Base-by-base conservation (phyloP, 805 yeast genomes). In the Candida boidinii region DNA sequence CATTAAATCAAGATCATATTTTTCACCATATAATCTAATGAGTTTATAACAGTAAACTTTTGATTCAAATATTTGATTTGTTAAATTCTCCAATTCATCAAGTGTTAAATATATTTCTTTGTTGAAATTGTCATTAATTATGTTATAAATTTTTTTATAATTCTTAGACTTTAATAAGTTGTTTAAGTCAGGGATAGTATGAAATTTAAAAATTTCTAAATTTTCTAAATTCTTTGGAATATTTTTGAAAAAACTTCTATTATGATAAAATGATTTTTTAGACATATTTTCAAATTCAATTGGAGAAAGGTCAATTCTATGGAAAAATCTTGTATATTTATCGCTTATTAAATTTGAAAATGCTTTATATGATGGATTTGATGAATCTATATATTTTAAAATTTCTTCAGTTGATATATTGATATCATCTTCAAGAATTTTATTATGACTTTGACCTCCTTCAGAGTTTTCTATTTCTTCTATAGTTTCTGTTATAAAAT, bases 41-140 rank as follows among this genome's bases (percentile, higher is more conserved):
- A 51, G 25, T 14, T 29, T 31, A 39, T 50, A 44, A 4, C 49
- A 45, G n/a, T 43, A 37, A 27, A 43, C 31, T 19, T 37, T 31
- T 16, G 39, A 35, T 8, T 34, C 34, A 16, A 36, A 36, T 12
- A 40, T 22, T 14, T 40, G 37, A 7, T 43, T 25, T n/a, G 53
- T 26, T n/a, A 51, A 29, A 17, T 41, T 37, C 26, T 49, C 46
- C 22, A 51, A 41, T 39, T 54, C 57, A 3, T 19, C 18, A 3
- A 49, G 46, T 3, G 49, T 42, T 21, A 52, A 28, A 28, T 18
- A 38, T 1, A 15, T 33, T 1, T 39, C 44, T 3, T 27, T 11
- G 3, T 24, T 14, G 15, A 30, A 38, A 3, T 33, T 30, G 2
- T 30, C 16, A 5, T 28, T 23, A 6, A 49, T 37, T 3, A 38